A percentile compares a stretch with the other conserved stretches of the same genome.
These are phyloP conservation scores for Euphorbia celastroides DNA, from an alignment of 441 rosid species.

Conservation along the genomic window DNA sequence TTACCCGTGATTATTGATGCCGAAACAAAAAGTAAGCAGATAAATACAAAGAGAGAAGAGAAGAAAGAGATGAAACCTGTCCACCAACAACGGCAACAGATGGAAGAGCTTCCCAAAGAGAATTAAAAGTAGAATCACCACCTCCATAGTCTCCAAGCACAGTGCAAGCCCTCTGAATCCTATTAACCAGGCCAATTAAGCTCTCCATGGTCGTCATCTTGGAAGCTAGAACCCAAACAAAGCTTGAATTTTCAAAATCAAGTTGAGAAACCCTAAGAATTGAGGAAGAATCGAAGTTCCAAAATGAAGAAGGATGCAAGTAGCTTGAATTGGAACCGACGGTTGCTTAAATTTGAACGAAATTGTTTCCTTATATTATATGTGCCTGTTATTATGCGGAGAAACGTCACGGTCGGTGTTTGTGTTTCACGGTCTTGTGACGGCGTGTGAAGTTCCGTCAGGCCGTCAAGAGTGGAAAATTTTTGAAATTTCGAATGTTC, in stretches of 20 bases:
- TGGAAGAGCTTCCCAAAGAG: conserved; percentile 95
- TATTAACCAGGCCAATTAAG: conserved; percentile 76
- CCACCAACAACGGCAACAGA: conserved; percentile 95
- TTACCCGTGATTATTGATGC: neutral
- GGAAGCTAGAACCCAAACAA: neutral
- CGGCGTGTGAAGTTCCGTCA: neutral
- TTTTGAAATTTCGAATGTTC: conserved; percentile 21
- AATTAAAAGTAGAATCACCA: conserved; percentile 52
- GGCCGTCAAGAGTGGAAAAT: conserved; percentile 9
- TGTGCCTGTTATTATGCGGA: neutral
- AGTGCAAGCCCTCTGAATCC: conserved; percentile 84
- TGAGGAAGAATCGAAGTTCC: neutral
- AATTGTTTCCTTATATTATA: neutral
- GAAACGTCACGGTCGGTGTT: neutral
- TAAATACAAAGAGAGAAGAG: neutral
- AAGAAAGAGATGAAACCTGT: conserved; percentile 41
- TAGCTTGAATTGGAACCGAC: conserved; percentile 14
- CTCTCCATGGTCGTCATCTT: conserved; percentile 83
- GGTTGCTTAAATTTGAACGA: neutral
- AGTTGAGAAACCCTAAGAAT: conserved; percentile 4
- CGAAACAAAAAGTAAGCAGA: neutral
- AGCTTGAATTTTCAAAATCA: neutral
- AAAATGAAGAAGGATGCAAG: neutral
- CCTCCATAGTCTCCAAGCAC: conserved; percentile 83
- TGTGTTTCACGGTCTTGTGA: no score